Evolutionary conservation across 1,139 yeast species (phyloP).

Genomic region (Lodderomyces metapsilosis): DNA sequence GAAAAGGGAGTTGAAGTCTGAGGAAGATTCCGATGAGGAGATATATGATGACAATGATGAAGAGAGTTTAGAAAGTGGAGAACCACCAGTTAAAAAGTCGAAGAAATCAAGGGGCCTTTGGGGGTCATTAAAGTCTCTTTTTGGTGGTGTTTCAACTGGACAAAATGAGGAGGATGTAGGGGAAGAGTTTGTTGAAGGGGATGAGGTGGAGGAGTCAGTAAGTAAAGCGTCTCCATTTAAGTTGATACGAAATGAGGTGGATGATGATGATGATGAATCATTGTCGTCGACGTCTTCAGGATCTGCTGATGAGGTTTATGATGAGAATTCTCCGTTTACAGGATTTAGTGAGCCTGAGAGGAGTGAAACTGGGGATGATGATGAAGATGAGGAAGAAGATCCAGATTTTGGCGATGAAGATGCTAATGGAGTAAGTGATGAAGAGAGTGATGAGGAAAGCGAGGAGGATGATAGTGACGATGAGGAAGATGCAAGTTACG

Average conservation of each 20-base stretch:
- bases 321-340: conserved; percentile 17
- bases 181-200: conserved; percentile 4
- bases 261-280: background rate
- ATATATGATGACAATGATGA: conserved; percentile 4
- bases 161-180: conserved; percentile 15
- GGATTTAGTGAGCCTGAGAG: conserved; percentile 25
- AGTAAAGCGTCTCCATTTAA: background rate
- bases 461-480: conserved; percentile 16
- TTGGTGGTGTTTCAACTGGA: conserved; percentile 1
- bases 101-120: conserved; percentile 3
- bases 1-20: conserved; percentile 12
- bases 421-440: conserved; percentile 3
- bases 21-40: conserved; percentile 9
- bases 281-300: background rate
- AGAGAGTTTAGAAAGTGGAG: background rate
- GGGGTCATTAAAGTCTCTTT: conserved; percentile 6
- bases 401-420: conserved; percentile 18
- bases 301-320: conserved; percentile 13
- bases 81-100: conserved; percentile 7
- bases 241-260: background rate
- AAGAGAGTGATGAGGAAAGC: conserved; percentile 5
- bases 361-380: conserved; percentile 22
- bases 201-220: background rate
- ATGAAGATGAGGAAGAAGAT: conserved; percentile 14
- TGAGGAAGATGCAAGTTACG: conserved; percentile 10